Evolutionary conservation across 768 basidiomycete genomes (phyloP).

Genomic region (Mycena alexandri): DNA sequence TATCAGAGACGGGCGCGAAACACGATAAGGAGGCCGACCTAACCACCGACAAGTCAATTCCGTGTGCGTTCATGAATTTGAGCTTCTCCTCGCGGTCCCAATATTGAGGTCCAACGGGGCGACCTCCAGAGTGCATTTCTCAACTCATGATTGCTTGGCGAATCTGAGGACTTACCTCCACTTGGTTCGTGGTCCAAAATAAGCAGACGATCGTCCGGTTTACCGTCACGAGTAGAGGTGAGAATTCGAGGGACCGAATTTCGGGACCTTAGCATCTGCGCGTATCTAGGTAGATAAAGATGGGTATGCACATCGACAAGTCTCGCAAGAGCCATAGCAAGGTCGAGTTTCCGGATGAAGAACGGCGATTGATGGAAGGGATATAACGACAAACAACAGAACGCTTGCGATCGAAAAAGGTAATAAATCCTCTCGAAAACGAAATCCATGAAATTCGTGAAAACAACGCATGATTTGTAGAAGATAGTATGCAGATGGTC

Average conservation of each 20-base stretch:
- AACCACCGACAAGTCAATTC: conserved; percentile 83
- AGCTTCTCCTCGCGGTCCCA: conserved; percentile 86
- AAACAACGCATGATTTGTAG: background rate
- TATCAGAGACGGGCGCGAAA: conserved; percentile 11
- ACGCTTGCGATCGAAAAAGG: no score
- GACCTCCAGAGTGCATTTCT: no score
- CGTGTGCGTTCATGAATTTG: conserved; percentile 87
- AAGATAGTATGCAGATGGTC: conserved; percentile 15
- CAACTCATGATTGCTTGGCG: no score
- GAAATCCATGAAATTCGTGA: no score
- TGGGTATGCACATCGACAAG: conserved; percentile 90
- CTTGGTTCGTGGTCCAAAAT: conserved; percentile 87
- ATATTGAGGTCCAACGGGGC: conserved; percentile 88
- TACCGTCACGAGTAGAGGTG: conserved; percentile 57
- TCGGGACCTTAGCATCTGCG: conserved; percentile 64
- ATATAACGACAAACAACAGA: no score
- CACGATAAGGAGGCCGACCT: conserved; percentile 58
- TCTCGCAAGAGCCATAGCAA: conserved; percentile 7
- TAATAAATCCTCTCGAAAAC: no score
- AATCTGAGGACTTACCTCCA: no score
- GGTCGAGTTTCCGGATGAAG: no score
- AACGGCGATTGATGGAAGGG: no score
- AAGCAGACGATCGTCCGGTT: conserved; percentile 74
- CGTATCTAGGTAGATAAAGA: conserved; percentile 84
- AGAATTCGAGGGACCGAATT: conserved; percentile 77